Base-by-base conservation (phyloP, 768 basidiomycete genomes). In the Auriscalpium vulgare region DNA sequence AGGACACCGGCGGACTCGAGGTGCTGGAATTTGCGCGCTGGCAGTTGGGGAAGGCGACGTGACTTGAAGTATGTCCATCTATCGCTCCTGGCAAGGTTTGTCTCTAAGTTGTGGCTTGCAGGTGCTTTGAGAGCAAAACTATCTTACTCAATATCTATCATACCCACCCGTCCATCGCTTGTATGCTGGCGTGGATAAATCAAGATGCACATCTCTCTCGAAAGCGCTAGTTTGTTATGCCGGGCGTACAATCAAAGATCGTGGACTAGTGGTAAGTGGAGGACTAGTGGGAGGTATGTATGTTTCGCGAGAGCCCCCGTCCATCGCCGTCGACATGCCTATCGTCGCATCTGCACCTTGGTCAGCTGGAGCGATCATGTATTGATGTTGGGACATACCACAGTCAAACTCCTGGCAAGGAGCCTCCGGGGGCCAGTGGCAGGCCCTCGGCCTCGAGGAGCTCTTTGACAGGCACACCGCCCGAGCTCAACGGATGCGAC, bases 21-120 rank as follows among this genome's bases (percentile, higher is more conserved):
- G 59, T 62, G 19, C 35, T 56, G 8, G 61, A 62, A 37, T 52
- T 60, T 13, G 21, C 51, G 14, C 60, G 56, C 49, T 62, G 61
- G 61, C 53, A 50, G 7, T 54, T 62, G 45, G 61, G 59, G 19
- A 59, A 62, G 40, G 45, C 19, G 16, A 8, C 45, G 23, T 23
- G 23, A 17, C 16, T 34, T 9, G 9, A 21, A 9, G 14, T 16
- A 34, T 13, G 17, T 43, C 13, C 8, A 4, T 14, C 40, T 8
- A 43, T 17, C 3, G 40, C 17, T 4, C 8, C 14, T 43, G 40
- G 13, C 14, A 14, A 43, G 4, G 14, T 2, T 43, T 17, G 40
- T 17, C 14, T 2, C 17, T 8, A 43, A 14, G 14, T 9, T 17
- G 14, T 43, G 40, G 29, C 29, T 29, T 29, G 29, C 29, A 29